These are phyloP conservation scores for Phytopythium ostracodes DNA, from an alignment of 352 stramenopile genomes.

Conservation along the genomic window DNA sequence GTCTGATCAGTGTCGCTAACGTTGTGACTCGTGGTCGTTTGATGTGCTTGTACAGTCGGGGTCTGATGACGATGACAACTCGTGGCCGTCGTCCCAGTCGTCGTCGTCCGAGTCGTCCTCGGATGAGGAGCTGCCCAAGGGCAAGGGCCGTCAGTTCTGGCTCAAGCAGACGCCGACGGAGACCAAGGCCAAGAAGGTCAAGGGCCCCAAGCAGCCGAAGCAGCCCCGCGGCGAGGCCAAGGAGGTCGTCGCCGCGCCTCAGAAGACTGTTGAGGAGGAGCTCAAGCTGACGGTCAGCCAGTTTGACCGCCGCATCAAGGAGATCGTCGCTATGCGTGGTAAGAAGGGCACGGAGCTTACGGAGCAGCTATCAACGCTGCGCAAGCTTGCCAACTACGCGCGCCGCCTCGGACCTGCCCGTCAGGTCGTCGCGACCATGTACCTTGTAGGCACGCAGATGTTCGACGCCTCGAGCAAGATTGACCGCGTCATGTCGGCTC, in stretches of 20 bases:
- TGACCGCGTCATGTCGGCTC: slow-evolving; percentile 77
- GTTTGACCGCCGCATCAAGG: slow-evolving; percentile 84
- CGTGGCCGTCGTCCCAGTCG: slow-evolving; percentile 55
- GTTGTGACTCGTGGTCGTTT: background rate
- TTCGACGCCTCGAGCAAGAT: slow-evolving; percentile 85
- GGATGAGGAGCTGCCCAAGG: slow-evolving; percentile 78
- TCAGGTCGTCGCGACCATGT: slow-evolving; percentile 77
- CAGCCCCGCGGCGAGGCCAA: slow-evolving; percentile 40
- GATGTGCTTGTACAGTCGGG: slow-evolving; percentile 5
- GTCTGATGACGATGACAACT: slow-evolving; percentile 51
- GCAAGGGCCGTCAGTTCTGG: slow-evolving; percentile 95
- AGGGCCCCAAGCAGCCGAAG: slow-evolving; percentile 35
- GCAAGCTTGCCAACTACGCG: slow-evolving; percentile 80
- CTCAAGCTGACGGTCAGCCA: slow-evolving; percentile 73
- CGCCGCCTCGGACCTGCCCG: slow-evolving; percentile 69
- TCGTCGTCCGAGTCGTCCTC: slow-evolving; percentile 59
- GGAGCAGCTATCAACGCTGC: slow-evolving; percentile 63
- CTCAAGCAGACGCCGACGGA: slow-evolving; percentile 90
- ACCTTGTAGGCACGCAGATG: slow-evolving; percentile 75
- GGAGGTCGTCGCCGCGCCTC: slow-evolving; percentile 35
- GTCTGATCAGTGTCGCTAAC: background rate
- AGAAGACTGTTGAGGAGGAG: slow-evolving; percentile 74
- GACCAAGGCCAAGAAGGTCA: slow-evolving; percentile 48
- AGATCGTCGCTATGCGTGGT: slow-evolving; percentile 76
- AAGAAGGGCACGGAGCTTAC: slow-evolving; percentile 79